phyloP scores from a whole-genome alignment of 2,329 filamentous ascomycete species.

The Aspergillus ruber region DNA sequence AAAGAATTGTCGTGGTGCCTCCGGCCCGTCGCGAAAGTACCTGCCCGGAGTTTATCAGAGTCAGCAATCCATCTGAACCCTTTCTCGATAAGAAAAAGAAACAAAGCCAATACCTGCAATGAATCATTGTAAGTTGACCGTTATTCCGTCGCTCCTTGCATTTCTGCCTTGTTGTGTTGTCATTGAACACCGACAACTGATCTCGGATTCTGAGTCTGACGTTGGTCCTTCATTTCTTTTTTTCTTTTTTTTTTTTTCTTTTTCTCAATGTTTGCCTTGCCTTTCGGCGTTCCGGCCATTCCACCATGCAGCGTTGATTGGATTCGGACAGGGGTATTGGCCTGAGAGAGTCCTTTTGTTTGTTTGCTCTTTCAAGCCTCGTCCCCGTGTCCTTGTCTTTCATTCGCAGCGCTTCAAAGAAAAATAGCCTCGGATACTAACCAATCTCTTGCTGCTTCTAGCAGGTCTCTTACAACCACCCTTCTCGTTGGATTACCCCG shows the following conservation, averaged over 20 bases:
- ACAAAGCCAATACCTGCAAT: neutral
- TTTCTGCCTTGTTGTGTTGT: neutral
- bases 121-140: neutral
- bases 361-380: constrained; percentile 10
- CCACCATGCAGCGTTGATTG: constrained; percentile 17
- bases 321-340: neutral
- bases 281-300: neutral
- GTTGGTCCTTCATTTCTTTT: neutral
- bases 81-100: neutral
- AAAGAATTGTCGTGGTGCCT: no score
- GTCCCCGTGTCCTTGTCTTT: constrained; percentile 17
- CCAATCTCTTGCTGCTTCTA: no score
- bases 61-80: neutral
- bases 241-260: constrained; percentile 4
- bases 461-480: constrained; percentile 29
- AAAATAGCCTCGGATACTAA: no score
- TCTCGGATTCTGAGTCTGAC: no score
- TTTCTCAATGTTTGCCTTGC: constrained; percentile 3
- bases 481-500: constrained; percentile 33
- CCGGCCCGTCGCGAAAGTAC: no score
- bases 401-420: neutral
- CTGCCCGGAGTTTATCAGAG: neutral
- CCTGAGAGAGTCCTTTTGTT: constrained; percentile 5
- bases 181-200: no score
- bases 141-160: constrained; percentile 2